Evolutionary conservation across 805 yeast genomes (phyloP).

Genomic region (Candida dajiaensis): DNA sequence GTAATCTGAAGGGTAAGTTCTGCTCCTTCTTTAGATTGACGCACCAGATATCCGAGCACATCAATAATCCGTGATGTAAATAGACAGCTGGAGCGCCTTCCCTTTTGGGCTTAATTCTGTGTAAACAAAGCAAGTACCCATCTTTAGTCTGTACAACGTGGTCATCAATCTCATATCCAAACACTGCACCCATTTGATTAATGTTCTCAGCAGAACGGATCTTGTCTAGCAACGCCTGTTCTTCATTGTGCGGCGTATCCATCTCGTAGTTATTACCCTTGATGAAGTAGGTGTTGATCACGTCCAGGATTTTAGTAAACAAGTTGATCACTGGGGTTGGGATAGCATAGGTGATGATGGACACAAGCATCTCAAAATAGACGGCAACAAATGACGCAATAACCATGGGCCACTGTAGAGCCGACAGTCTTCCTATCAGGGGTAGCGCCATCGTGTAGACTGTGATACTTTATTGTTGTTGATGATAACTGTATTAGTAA

Average conservation of each 20-base stretch:
- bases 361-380: slow-evolving; percentile 42
- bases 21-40: slow-evolving; percentile 40
- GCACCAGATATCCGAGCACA: slow-evolving; percentile 85
- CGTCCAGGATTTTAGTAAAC: slow-evolving; percentile 24
- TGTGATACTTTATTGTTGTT: not conserved
- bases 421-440: slow-evolving; percentile 39
- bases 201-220: slow-evolving; percentile 47
- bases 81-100: slow-evolving; percentile 50
- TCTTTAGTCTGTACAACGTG: slow-evolving; percentile 76
- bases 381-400: slow-evolving; percentile 38
- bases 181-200: slow-evolving; percentile 58
- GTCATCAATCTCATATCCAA: slow-evolving; percentile 68
- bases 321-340: slow-evolving; percentile 37
- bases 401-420: slow-evolving; percentile 45
- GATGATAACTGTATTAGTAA: no score
- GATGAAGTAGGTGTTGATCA: slow-evolving; percentile 1
- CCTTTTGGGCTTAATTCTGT: slow-evolving; percentile 50
- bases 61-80: slow-evolving; percentile 86
- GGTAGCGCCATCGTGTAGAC: slow-evolving; percentile 25
- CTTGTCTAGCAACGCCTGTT: slow-evolving; percentile 22
- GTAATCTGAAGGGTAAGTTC: slow-evolving; percentile 69
- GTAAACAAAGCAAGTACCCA: slow-evolving; percentile 69
- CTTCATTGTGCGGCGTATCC: slow-evolving; percentile 7
- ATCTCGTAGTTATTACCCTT: slow-evolving; percentile 8
- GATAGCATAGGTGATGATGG: slow-evolving; percentile 38